Percentiles rank a stretch among this genome's conserved stretches.
These are phyloP conservation scores for Blastomyces silverae DNA, from an alignment of 2,329 filamentous ascomycete species.

Conservation along the genomic window DNA sequence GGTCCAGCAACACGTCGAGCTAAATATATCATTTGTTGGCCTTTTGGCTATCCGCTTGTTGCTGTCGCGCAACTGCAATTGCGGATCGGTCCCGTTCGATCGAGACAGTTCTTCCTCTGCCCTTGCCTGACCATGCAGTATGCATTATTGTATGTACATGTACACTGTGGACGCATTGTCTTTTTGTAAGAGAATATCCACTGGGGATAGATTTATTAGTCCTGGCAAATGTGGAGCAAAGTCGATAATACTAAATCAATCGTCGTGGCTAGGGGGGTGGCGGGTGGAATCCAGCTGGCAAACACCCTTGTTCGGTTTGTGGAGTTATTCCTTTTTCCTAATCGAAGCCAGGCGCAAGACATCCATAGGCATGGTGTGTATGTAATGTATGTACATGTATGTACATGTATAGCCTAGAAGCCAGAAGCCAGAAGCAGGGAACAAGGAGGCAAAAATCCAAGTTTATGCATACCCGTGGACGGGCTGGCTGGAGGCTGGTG, in stretches of 20 bases:
- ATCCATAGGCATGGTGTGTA: not conserved
- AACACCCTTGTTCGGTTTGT: not conserved
- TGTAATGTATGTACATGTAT: not conserved
- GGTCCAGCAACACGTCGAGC: not conserved
- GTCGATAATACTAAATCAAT: not conserved
- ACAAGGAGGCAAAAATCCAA: constrained; percentile 4
- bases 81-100: not conserved
- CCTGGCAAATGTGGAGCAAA: not conserved
- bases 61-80: not conserved
- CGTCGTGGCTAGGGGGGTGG: not conserved
- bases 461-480: not conserved
- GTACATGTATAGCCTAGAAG: no score
- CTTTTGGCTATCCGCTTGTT: not conserved
- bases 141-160: not conserved
- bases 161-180: not conserved
- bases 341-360: not conserved
- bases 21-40: not conserved
- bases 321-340: not conserved
- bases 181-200: no score
- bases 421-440: not conserved
- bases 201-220: not conserved
- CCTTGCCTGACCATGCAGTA: not conserved
- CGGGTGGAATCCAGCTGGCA: not conserved
- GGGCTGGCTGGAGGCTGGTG: not conserved
- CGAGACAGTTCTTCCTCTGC: not conserved